phyloP scores from a whole-genome alignment of 768 basidiomycete species.

The Hygrocybe punicea region DNA sequence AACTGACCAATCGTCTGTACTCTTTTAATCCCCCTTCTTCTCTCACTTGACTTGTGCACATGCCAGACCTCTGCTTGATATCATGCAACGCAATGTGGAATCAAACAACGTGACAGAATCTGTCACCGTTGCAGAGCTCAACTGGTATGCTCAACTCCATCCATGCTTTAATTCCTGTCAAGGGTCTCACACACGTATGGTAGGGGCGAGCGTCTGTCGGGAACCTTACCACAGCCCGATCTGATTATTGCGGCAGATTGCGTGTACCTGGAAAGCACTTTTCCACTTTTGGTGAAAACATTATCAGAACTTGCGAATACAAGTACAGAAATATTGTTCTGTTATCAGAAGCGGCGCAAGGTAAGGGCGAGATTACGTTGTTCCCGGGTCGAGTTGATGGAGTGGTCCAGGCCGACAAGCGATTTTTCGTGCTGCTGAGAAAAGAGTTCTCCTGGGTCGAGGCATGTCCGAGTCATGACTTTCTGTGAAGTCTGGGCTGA shows the following conservation, averaged over 20 bases:
- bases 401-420: slow-evolving; percentile 69
- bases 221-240: slow-evolving; percentile 48
- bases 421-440: slow-evolving; percentile 77
- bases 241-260: slow-evolving; percentile 89
- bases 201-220: slow-evolving; percentile 66
- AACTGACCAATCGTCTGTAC: slow-evolving; percentile 86
- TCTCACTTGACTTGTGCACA: neutral
- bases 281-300: slow-evolving; percentile 81
- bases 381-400: neutral
- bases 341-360: slow-evolving; percentile 92
- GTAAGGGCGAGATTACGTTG: slow-evolving; percentile 34
- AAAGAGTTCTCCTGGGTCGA: slow-evolving; percentile 74
- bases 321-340: slow-evolving; percentile 74
- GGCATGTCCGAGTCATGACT: slow-evolving; percentile 35
- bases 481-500: neutral
- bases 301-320: slow-evolving; percentile 58
- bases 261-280: slow-evolving; percentile 93
- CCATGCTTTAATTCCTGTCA: slow-evolving; percentile 4
- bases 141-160: slow-evolving; percentile 57
- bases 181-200: slow-evolving; percentile 5
- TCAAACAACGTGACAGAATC: slow-evolving; percentile 56
- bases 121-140: slow-evolving; percentile 66
- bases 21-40: slow-evolving; percentile 9
- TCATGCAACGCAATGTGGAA: slow-evolving; percentile 72
- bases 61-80: slow-evolving; percentile 65